Percentiles rank a stretch among this genome's conserved stretches.
Evolutionary conservation across 768 basidiomycete species (phyloP).

Genomic region (Pleurotus djamor): DNA sequence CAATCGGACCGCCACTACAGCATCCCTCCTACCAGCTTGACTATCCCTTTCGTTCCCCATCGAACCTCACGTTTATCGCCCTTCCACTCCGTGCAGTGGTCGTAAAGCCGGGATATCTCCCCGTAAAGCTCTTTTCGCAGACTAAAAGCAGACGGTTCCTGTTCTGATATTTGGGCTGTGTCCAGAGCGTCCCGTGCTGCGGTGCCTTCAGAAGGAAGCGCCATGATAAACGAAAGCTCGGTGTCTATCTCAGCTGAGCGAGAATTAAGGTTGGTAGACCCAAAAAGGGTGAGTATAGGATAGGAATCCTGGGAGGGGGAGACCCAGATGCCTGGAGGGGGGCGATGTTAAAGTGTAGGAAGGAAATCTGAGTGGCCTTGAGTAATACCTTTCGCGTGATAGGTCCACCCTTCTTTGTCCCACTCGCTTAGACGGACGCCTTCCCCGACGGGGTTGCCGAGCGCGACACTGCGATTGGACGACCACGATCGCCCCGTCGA

Average conservation of each 20-base stretch:
- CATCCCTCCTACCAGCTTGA: conserved; percentile 12
- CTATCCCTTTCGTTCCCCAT: conserved; percentile 9
- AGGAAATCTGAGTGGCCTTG: conserved; percentile 3
- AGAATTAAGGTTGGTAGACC: conserved; percentile 93
- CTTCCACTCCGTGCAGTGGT: conserved; percentile 5
- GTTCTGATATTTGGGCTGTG: neutral
- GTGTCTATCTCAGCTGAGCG: conserved; percentile 90
- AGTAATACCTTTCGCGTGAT: conserved; percentile 92
- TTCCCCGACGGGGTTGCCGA: conserved; percentile 14
- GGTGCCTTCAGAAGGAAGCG: conserved; percentile 47
- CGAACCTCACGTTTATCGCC: conserved; percentile 8
- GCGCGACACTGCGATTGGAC: conserved; percentile 13
- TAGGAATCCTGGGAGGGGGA: conserved; percentile 49
- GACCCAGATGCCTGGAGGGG: conserved; percentile 79
- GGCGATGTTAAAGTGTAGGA: neutral
- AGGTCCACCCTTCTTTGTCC: conserved; percentile 91
- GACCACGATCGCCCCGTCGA: conserved; percentile 43
- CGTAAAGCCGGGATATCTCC: conserved; percentile 8
- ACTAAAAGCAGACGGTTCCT: neutral
- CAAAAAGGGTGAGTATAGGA: conserved; percentile 82
- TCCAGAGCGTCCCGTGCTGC: neutral
- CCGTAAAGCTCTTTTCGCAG: conserved; percentile 8
- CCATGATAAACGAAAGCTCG: conserved; percentile 85
- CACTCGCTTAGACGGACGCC: conserved; percentile 84
- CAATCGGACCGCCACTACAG: neutral